Evolutionary conservation across 1,139 yeast genomes (phyloP).

Genomic region (Kodamaea arcana): DNA sequence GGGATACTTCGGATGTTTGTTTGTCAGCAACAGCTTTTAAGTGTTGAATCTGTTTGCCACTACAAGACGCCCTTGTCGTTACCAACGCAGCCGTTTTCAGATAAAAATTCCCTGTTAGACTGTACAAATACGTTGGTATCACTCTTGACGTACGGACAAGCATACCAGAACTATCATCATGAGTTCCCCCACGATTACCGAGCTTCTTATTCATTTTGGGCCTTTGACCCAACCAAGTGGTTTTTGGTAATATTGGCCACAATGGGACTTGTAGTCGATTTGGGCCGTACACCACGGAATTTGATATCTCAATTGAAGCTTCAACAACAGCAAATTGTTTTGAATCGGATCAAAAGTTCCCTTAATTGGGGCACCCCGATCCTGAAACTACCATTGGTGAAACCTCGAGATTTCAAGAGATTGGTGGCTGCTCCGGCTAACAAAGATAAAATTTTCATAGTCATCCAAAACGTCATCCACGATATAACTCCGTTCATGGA

Average conservation of each 20-base stretch:
- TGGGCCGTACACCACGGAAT: slow-evolving; percentile 41
- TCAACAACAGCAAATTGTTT: slow-evolving; percentile 61
- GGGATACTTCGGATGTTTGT: slow-evolving; percentile 56
- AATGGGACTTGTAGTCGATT: slow-evolving; percentile 36
- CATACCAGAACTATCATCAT: slow-evolving; percentile 65
- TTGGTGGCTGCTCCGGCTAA: slow-evolving; percentile 33
- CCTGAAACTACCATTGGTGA: slow-evolving; percentile 55
- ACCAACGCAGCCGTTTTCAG: slow-evolving; percentile 59
- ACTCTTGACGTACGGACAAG: slow-evolving; percentile 60
- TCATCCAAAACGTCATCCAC: slow-evolving; percentile 57
- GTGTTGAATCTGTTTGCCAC: slow-evolving; percentile 62
- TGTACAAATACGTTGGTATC: slow-evolving; percentile 50
- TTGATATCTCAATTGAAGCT: slow-evolving; percentile 53
- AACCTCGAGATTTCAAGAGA: slow-evolving; percentile 48
- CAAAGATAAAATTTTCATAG: slow-evolving; percentile 38
- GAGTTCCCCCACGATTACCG: slow-evolving; percentile 71
- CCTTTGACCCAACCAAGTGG: slow-evolving; percentile 70
- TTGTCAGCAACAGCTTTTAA: slow-evolving; percentile 55
- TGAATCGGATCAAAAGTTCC: slow-evolving; percentile 58
- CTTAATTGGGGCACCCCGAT: slow-evolving; percentile 78
- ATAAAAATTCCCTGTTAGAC: slow-evolving; percentile 50
- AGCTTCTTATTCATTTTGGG: slow-evolving; percentile 43
- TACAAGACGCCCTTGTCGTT: slow-evolving; percentile 36
- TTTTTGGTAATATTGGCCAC: slow-evolving; percentile 37
- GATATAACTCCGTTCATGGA: slow-evolving; percentile 70